Evolutionary conservation across 768 basidiomycete species (phyloP).

Genomic region (Suillus subluteus): DNA sequence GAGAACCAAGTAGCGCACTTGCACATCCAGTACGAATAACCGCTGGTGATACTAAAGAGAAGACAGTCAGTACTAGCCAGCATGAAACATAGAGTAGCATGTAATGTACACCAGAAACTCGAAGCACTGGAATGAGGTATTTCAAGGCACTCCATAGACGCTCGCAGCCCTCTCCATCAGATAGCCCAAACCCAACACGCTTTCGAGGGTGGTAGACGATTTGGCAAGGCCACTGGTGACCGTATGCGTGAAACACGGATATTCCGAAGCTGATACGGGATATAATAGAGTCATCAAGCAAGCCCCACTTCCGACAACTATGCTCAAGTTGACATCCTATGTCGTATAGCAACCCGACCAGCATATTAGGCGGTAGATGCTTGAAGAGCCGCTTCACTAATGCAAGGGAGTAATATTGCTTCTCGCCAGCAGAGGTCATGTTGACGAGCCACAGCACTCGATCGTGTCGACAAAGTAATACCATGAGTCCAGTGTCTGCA

Average conservation of each 20-base stretch:
- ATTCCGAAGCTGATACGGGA: no score
- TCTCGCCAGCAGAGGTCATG: no score
- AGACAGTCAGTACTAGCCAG: conserved; percentile 15
- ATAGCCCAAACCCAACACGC: no score
- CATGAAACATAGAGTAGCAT: neutral
- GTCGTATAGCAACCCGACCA: conserved; percentile 27
- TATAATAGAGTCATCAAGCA: conserved; percentile 8
- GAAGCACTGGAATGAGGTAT: conserved; percentile 19
- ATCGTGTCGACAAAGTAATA: conserved; percentile 23
- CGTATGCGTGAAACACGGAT: no score
- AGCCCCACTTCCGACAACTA: conserved; percentile 18
- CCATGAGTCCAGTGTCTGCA: conserved; percentile 23
- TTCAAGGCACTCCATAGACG: conserved; percentile 20
- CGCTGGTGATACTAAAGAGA: conserved; percentile 28
- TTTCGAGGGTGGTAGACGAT: no score
- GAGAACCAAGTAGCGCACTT: conserved; percentile 22
- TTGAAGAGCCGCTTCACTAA: conserved; percentile 23
- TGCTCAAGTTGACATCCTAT: conserved; percentile 28
- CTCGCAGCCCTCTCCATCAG: no score
- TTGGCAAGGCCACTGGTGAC: no score
- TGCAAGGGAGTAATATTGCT: no score
- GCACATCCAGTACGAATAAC: conserved; percentile 30
- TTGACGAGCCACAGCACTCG: no score
- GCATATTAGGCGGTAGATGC: conserved; percentile 18
- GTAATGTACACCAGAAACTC: conserved; percentile 23